Base-by-base conservation (phyloP, 768 basidiomycete genomes). In the Postia placenta region DNA sequence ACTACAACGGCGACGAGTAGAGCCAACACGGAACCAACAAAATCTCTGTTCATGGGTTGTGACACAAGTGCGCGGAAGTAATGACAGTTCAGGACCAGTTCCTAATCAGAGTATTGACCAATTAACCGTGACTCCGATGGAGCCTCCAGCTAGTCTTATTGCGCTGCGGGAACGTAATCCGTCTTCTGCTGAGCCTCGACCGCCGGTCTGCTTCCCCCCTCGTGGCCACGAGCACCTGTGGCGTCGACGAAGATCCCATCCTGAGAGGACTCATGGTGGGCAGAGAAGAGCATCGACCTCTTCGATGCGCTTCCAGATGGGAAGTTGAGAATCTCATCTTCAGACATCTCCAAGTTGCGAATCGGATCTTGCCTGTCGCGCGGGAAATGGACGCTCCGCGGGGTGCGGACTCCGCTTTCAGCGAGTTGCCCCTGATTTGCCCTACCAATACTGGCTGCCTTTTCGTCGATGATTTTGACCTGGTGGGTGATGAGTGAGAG, bases 131-230 rank as follows among this genome's bases (percentile, higher is more conserved):
- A 43, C 24, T 27, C 42, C 4, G 6, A 9, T 11, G 6, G 55
- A 51, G 51, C 52, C 55, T 53, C 55, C 39, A 42, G 51, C 59
- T 44, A 52, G 49, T 64, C 68, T 69, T 62, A 71, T 69, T 73
- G 62, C 42, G 49, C 26, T 0, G 60, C 47, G 48, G 69, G 67
- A 61, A 73, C 69, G 51, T 58, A 66, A 30, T 66, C 65, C 19
- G 59, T 44, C 58, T 58, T 33, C 30, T 33, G 30, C 15, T 33
- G 30, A 33, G 9, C 30, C 15, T 33, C 30, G 15, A n/a, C n/a
- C n/a, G n/a, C n/a, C n/a, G n/a, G n/a, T n/a, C n/a, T n/a, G n/a
- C n/a, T n/a, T n/a, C n/a, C n/a, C n/a, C n/a, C n/a, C n/a, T n/a
- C 30, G 7, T 15, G 30, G 30, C 15, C 9, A 33, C 7, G 30